Base-by-base conservation (phyloP, 192 early-diverging fungal genomes). In the Kappamyces sp. region DNA sequence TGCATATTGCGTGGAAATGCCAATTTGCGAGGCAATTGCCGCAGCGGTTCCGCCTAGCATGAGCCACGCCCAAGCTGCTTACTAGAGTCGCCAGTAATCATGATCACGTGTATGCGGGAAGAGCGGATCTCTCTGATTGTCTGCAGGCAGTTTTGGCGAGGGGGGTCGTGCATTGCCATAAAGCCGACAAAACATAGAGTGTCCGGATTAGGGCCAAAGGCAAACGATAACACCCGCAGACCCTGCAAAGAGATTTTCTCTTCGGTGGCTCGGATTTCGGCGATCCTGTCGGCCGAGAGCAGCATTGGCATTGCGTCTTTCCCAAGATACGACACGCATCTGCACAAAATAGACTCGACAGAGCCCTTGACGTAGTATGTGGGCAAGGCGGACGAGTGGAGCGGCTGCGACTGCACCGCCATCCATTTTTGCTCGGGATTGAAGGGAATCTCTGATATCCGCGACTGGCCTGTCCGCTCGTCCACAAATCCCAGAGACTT, bases 41-140 rank as follows among this genome's bases (percentile, higher is more conserved):
- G 86, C 65, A 0, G 95, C 95, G 0, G 95, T 98, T 8, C 81
- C 90, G 58, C 86, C 89, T 82, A 60, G 9, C 6, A 8, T 44
- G 13, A 62, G 32, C n/a, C n/a, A 52, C 15, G 33, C 34, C 34
- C 34, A 46, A 31, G 13, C n/a, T 31, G 63, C 62, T 13, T 65
- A 82, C 75, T 67, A 31, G 91, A 89, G 69, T 99, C 96, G 55
- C 96, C 96, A 0, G 96, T 99, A 37, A 99, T 93, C 94, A 99
- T 97, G n/a, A 94, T 78, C 1, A 93, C 78, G 62, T 87, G 84
- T 10, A 99, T 91, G 33, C 91, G 91, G 47, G 89, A 87, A 10
- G 75, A 60, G 51, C 86, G 71, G 44, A 95, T 69, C 39, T 72
- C 73, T 10, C 73, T 63, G n/a, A 96, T 87, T 2, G 92, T 84